These are phyloP conservation scores for Capsicum pubescens DNA, from an alignment of 257 asterid species.

Conservation along the genomic window DNA sequence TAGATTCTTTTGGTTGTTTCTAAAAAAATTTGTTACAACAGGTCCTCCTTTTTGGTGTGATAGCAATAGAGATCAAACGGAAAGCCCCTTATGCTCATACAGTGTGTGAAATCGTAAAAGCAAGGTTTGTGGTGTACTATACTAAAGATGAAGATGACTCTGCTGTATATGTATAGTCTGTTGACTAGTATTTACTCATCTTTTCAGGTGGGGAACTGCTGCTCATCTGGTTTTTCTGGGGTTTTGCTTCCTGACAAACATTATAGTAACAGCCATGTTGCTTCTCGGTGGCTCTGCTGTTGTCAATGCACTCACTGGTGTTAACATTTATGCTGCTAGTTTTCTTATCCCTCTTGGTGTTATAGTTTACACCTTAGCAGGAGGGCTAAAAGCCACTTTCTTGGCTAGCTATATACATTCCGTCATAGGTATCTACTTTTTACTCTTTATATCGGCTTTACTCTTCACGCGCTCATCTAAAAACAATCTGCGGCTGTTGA, in stretches of 20 bases:
- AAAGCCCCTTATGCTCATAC: constrained; percentile 95
- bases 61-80: constrained; percentile 93
- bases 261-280: constrained; percentile 92
- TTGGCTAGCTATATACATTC: constrained; percentile 94
- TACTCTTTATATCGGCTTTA: background rate
- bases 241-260: constrained; percentile 90
- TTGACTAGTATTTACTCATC: background rate
- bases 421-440: constrained; percentile 57
- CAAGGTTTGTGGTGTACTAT: constrained; percentile 52
- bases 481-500: background rate
- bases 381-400: constrained; percentile 94
- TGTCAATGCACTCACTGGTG: constrained; percentile 90
- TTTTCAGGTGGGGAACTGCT: constrained; percentile 84
- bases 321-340: constrained; percentile 89
- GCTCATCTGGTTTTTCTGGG: constrained; percentile 83
- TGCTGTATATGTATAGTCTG: background rate
- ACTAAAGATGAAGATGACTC: background rate
- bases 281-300: constrained; percentile 97
- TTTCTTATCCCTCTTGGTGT: constrained; percentile 94
- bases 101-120: constrained; percentile 88
- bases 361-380: constrained; percentile 80
- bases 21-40: constrained; percentile 29
- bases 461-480: constrained; percentile 6
- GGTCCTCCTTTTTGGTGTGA: constrained; percentile 90
- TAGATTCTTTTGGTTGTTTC: background rate